phyloP scores from a whole-genome alignment of 805 yeast genomes.

The Candida ascalaphidarum region DNA sequence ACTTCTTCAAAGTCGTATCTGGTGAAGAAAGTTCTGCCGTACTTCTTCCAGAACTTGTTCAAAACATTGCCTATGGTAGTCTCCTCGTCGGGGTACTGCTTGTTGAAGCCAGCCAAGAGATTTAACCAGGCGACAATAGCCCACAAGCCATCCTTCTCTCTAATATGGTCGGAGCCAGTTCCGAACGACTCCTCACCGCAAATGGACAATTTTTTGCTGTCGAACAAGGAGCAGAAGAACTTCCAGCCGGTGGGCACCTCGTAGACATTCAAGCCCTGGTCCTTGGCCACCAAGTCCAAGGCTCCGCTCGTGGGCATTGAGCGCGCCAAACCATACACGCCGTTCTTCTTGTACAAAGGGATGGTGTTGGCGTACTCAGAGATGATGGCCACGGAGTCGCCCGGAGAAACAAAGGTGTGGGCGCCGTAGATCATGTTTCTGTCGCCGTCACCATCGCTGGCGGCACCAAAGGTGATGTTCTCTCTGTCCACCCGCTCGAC shows the following conservation, averaged over 20 bases:
- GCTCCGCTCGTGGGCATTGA: conserved; percentile 98
- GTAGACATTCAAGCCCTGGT: conserved; percentile 64
- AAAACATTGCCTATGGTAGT: conserved; percentile 77
- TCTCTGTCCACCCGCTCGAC: conserved; percentile 81
- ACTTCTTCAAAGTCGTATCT: conserved; percentile 91
- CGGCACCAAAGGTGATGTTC: conserved; percentile 89
- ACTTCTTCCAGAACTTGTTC: conserved; percentile 77
- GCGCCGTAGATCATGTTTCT: conserved; percentile 98
- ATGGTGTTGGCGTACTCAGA: conserved; percentile 84
- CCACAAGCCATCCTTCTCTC: conserved; percentile 98
- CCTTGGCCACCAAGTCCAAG: conserved; percentile 80
- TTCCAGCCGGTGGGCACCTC: conserved; percentile 99
- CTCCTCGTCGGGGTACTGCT: conserved; percentile 43
- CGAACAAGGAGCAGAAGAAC: conserved; percentile 92
- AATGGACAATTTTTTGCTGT: conserved; percentile 84
- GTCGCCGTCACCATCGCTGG: conserved; percentile 99
- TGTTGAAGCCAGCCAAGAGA: conserved; percentile 76
- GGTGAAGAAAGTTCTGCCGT: conserved; percentile 96
- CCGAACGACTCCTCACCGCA: conserved; percentile 99
- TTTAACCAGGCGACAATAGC: conserved; percentile 97
- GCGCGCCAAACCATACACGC: conserved; percentile 89
- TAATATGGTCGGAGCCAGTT: conserved; percentile 93
- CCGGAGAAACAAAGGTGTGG: conserved; percentile 92
- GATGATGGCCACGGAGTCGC: conserved; percentile 95
- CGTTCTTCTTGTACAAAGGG: conserved; percentile 84